These are phyloP conservation scores for Populus ilicifolia DNA, from an alignment of 345 rosid species.

Conservation along the genomic window DNA sequence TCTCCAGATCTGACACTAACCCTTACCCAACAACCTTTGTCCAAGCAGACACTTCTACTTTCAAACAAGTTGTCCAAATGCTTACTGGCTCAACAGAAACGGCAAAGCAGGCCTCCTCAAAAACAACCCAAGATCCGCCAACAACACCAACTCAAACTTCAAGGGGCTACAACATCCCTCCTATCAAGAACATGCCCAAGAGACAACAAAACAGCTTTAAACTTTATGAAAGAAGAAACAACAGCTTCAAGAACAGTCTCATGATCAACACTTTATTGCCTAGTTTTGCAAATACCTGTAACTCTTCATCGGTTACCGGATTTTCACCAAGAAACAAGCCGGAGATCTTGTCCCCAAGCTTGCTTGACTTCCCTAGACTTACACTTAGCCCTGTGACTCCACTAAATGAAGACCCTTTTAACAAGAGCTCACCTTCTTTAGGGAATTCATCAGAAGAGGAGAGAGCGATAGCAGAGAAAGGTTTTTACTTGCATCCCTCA, in stretches of 20 bases:
- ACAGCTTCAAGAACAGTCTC: slow-evolving; percentile 69
- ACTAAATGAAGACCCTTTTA: slow-evolving; percentile 62
- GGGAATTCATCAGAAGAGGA: slow-evolving; percentile 38
- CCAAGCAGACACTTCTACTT: slow-evolving; percentile 66
- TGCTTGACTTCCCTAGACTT: slow-evolving; percentile 89
- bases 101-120: slow-evolving; percentile 56
- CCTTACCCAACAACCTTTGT: slow-evolving; percentile 97
- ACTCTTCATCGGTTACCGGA: slow-evolving; percentile 9
- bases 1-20: slow-evolving; percentile 86
- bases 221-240: slow-evolving; percentile 87
- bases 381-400: slow-evolving; percentile 87
- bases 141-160: slow-evolving; percentile 4
- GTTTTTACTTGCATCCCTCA: slow-evolving; percentile 42
- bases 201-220: slow-evolving; percentile 62
- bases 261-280: slow-evolving; percentile 81
- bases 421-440: slow-evolving; percentile 53
- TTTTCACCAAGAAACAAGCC: slow-evolving; percentile 59
- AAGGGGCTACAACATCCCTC: slow-evolving; percentile 57
- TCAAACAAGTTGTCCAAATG: slow-evolving; percentile 95
- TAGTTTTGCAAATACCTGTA: slow-evolving; percentile 22
- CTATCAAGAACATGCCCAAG: slow-evolving; percentile 48
- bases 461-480: slow-evolving; percentile 34
- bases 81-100: slow-evolving; percentile 78
- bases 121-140: slow-evolving; percentile 17
- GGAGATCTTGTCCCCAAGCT: slow-evolving; percentile 85